Evolutionary conservation across 2,329 filamentous ascomycete genomes (phyloP).

Genomic region (Emericellopsis atlantica): DNA sequence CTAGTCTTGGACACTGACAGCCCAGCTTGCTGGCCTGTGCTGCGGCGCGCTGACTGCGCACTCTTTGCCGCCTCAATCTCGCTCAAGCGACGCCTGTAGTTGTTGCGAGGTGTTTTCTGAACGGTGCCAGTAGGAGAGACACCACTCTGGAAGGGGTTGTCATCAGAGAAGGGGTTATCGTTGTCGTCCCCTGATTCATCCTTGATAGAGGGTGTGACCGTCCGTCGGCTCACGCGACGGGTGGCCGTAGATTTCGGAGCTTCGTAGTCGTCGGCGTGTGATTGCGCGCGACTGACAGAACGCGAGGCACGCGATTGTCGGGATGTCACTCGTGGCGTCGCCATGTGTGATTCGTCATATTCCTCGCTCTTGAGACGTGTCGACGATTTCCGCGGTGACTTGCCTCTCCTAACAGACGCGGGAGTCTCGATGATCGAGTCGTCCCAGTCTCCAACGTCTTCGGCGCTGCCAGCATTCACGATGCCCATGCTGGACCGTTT

Average conservation of each 20-base stretch:
- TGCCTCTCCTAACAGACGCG: conserved; percentile 36
- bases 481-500: conserved; percentile 86
- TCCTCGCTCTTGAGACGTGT: conserved; percentile 35
- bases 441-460: conserved; percentile 50
- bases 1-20: conserved; percentile 2
- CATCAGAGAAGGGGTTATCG: conserved; percentile 62
- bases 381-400: conserved; percentile 39
- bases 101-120: conserved; percentile 33
- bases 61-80: conserved; percentile 16
- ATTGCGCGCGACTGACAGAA: conserved; percentile 39
- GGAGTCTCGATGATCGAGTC: conserved; percentile 43
- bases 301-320: conserved; percentile 29
- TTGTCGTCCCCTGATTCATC: conserved; percentile 40
- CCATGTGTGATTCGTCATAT: conserved; percentile 17
- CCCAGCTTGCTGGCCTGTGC: conserved; percentile 21
- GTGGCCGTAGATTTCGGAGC: conserved; percentile 20
- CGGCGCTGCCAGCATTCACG: conserved; percentile 50
- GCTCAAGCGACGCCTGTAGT: conserved; percentile 29
- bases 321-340: no score
- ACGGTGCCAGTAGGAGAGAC: conserved; percentile 45
- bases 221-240: conserved; percentile 34
- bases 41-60: conserved; percentile 28
- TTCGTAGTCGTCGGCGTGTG: conserved; percentile 33
- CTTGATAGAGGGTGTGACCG: conserved; percentile 39
- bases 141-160: conserved; percentile 89